These are phyloP conservation scores for Batrachochytrium dendrobatidis DNA, from an alignment of 371 early-diverging fungal species.

Conservation along the genomic window DNA sequence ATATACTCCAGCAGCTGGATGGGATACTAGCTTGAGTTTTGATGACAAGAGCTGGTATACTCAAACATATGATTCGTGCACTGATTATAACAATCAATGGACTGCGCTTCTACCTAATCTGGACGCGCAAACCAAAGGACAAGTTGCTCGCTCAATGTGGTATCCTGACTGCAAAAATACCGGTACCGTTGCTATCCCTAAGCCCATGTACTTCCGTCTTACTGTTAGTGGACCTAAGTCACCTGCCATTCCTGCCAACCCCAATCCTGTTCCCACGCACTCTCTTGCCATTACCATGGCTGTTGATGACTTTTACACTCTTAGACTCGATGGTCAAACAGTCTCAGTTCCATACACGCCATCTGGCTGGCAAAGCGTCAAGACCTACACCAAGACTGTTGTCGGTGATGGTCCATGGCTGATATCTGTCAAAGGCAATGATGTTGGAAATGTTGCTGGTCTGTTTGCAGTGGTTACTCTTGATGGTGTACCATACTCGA, in stretches of 20 bases:
- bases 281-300: no score
- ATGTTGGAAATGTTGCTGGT: slow-evolving; percentile 5
- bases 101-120: background rate
- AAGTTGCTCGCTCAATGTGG: background rate
- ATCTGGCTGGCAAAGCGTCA: slow-evolving; percentile 4
- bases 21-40: background rate
- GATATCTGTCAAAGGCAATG: background rate
- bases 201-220: background rate
- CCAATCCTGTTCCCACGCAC: no score
- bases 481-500: slow-evolving; percentile 9
- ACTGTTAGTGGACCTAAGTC: no score
- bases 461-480: slow-evolving; percentile 9
- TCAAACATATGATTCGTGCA: background rate
- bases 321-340: no score
- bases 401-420: slow-evolving; percentile 8
- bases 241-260: no score
- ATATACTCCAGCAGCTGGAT: background rate
- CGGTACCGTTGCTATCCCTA: background rate
- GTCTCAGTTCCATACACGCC: no score
- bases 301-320: no score
- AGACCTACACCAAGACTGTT: slow-evolving; percentile 4
- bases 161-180: background rate
- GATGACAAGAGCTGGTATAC: background rate
- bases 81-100: background rate
- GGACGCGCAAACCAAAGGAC: background rate